A percentile compares a stretch with the other conserved stretches of the same genome.
These are phyloP conservation scores for Boletus pseudo-olivaceus DNA, from an alignment of 768 basidiomycete species.

Conservation along the genomic window DNA sequence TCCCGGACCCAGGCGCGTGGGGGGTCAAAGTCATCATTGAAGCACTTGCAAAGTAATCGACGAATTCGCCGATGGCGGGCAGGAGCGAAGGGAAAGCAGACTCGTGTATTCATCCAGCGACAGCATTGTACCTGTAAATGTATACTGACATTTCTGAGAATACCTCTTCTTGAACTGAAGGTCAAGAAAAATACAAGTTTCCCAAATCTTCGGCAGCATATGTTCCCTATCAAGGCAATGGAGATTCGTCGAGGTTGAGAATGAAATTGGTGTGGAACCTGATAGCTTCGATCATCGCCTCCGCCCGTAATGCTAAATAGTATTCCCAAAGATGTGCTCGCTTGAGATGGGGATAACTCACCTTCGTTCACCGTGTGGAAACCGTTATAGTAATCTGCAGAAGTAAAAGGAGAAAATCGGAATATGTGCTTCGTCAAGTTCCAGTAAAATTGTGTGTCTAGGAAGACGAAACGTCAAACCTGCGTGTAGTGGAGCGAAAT, in stretches of 20 bases:
- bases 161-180: not conserved
- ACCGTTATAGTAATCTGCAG: conserved; percentile 13
- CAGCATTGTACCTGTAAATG: not conserved
- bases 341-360: not conserved
- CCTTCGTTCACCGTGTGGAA: conserved; percentile 21
- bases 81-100: not conserved
- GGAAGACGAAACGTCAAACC: not conserved
- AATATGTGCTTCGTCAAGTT: conserved; percentile 44
- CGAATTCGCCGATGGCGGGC: not conserved
- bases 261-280: conserved; percentile 65
- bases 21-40: conserved; percentile 76
- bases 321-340: not conserved
- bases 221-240: conserved; percentile 5
- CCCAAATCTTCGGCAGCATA: not conserved
- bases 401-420: conserved; percentile 44
- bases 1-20: conserved; percentile 91
- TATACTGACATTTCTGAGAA: not conserved
- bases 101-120: not conserved
- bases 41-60: conserved; percentile 35
- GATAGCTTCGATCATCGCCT: conserved; percentile 57
- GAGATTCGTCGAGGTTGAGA: conserved; percentile 60
- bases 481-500: not conserved
- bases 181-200: not conserved
- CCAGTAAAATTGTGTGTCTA: conserved; percentile 20
- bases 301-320: conserved; percentile 42